Conservation (phyloP, 169 alveolate genomes). For the Amoebophrya sp. region DNA sequence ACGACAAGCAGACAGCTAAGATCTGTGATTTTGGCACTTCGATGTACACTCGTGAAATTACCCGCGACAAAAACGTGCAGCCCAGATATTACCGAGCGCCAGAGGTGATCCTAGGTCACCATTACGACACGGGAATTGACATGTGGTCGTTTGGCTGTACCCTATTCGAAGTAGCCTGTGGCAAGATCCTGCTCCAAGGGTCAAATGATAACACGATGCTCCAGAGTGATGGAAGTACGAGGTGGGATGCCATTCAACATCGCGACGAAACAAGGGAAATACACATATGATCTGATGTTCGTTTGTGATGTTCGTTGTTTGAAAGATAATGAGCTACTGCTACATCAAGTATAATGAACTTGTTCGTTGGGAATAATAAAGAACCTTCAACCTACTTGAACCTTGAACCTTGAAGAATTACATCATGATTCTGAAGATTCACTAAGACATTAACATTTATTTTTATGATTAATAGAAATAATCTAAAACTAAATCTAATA, state of each 20-base stretch:
- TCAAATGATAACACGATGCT: not conserved
- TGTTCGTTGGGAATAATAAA: too few relatives aligned
- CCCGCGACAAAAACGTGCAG: conserved; percentile 74
- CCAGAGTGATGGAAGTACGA: not conserved
- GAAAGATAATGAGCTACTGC: too few relatives aligned
- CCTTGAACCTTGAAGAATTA: too few relatives aligned
- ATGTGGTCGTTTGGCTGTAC: conserved; percentile 94
- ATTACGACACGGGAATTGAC: conserved; percentile 82
- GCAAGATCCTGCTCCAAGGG: conserved; percentile 85
- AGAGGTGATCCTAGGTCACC: conserved; percentile 87
- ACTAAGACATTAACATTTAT: too few relatives aligned
- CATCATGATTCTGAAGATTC: too few relatives aligned
- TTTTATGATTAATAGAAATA: too few relatives aligned
- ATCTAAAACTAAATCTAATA: too few relatives aligned
- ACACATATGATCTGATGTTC: too few relatives aligned
- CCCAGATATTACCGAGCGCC: conserved; percentile 97
- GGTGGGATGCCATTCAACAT: not conserved
- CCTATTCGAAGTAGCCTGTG: conserved; percentile 92
- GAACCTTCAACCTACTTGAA: too few relatives aligned
- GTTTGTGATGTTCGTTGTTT: too few relatives aligned
- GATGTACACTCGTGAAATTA: conserved; percentile 71
- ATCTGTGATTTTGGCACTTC: conserved; percentile 90
- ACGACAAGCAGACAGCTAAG: conserved; percentile 70
- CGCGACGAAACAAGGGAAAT: too few relatives aligned
- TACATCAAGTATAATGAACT: too few relatives aligned